phyloP scores from a whole-genome alignment of 148 eudicot species.

The Linanthus parryae region DNA sequence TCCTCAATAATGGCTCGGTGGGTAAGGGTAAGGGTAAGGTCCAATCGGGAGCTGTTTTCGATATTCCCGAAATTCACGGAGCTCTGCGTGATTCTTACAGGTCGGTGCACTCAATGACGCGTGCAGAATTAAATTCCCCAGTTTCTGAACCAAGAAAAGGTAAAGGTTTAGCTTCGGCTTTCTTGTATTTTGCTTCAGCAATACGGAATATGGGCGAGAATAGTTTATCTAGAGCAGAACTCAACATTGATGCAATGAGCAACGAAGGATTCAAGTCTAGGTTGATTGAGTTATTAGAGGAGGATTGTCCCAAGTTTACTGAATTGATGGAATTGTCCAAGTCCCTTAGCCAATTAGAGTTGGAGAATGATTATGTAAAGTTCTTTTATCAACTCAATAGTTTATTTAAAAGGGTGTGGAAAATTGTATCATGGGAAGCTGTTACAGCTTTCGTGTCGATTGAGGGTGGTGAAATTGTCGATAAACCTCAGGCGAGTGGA shows the following conservation, averaged over 20 bases:
- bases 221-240: constrained; percentile 36
- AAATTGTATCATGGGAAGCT: constrained; percentile 54
- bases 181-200: constrained; percentile 16
- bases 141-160: too few relatives aligned
- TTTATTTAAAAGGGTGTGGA: constrained; percentile 32
- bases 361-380: constrained; percentile 31
- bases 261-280: constrained; percentile 23
- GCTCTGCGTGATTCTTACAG: constrained; percentile 48
- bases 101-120: constrained; percentile 40
- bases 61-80: constrained; percentile 50
- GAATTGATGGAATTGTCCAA: constrained; percentile 21
- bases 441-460: constrained; percentile 35
- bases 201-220: constrained; percentile 40
- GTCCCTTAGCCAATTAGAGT: constrained; percentile 24
- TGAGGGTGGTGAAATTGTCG: constrained; percentile 37
- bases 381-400: constrained; percentile 38
- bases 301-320: constrained; percentile 26
- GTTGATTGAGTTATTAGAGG: constrained; percentile 24
- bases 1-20: constrained; percentile 72
- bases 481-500: background rate
- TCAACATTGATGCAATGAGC: constrained; percentile 26
- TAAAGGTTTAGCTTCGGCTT: constrained; percentile 18
- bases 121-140: constrained; percentile 54
- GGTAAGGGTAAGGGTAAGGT: constrained; percentile 39
- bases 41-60: constrained; percentile 30